Evolutionary conservation across 352 stramenopile genomes (phyloP).

Genomic region (Globisporangium parvum): DNA sequence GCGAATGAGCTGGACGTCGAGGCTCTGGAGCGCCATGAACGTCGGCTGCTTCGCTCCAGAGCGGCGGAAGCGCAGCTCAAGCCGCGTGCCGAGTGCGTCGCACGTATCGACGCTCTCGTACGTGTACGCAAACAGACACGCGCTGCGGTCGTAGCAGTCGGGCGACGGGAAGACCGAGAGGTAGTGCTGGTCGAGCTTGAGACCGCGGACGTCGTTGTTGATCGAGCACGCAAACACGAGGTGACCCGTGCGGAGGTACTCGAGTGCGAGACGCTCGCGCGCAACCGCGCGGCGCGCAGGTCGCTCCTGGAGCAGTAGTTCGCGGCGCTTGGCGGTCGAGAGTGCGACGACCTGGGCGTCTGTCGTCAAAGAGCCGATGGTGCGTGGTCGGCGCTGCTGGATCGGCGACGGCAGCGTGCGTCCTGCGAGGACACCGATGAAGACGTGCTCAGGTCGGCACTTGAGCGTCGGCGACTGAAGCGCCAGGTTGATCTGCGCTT

Average conservation of each 20-base stretch:
- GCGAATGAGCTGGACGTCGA: constrained; percentile 52
- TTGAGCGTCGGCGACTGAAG: constrained; percentile 22
- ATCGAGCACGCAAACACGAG: constrained; percentile 61
- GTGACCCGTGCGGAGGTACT: constrained; percentile 43
- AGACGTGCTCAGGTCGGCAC: constrained; percentile 39
- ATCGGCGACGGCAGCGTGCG: constrained; percentile 57
- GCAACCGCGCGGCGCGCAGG: constrained; percentile 31
- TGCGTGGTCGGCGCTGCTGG: constrained; percentile 42
- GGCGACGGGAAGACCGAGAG: constrained; percentile 53
- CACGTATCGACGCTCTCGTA: constrained; percentile 57
- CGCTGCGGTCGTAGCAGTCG: constrained; percentile 50
- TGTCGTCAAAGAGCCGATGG: constrained; percentile 2
- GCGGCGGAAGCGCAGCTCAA: constrained; percentile 54
- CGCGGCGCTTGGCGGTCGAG: constrained; percentile 28
- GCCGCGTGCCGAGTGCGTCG: constrained; percentile 26
- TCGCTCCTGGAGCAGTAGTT: constrained; percentile 51
- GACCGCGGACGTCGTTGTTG: constrained; percentile 38
- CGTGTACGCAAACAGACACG: constrained; percentile 60
- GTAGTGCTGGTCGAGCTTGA: constrained; percentile 43
- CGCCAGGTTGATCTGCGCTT: constrained; percentile 31
- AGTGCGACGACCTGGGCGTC: constrained; percentile 16
- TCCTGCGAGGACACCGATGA: constrained; percentile 61
- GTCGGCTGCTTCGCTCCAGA: constrained; percentile 48
- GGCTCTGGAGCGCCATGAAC: constrained; percentile 49
- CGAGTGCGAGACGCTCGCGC: constrained; percentile 42